Evolutionary conservation across 2,329 filamentous ascomycete genomes (phyloP).

Genomic region (Aspergillus unguis): DNA sequence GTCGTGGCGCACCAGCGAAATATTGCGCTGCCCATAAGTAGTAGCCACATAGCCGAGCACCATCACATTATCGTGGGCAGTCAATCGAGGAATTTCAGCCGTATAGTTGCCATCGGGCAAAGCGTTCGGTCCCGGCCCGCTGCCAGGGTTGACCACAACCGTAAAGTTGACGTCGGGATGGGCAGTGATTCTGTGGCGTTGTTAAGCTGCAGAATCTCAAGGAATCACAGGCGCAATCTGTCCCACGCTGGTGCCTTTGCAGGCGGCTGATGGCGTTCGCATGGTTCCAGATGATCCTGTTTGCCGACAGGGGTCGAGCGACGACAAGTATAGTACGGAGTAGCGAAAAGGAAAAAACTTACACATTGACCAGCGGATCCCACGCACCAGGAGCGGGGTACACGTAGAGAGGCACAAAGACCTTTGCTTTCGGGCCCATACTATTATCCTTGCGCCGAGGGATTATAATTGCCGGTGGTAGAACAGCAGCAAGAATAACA

Average conservation of each 20-base stretch:
- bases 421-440: constrained; percentile 38
- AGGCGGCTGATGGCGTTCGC: constrained; percentile 17
- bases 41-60: constrained; percentile 52
- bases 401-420: constrained; percentile 50
- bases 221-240: constrained; percentile 12
- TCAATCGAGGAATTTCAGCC: constrained; percentile 40
- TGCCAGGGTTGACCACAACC: constrained; percentile 49
- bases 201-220: constrained; percentile 22
- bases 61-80: constrained; percentile 46
- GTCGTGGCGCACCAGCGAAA: constrained; percentile 43
- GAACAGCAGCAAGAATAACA: constrained; percentile 31
- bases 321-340: constrained; percentile 10
- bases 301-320: constrained; percentile 7
- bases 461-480: constrained; percentile 34
- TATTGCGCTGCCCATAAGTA: constrained; percentile 44
- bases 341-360: constrained; percentile 20
- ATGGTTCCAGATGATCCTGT: constrained; percentile 13
- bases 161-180: constrained; percentile 48
- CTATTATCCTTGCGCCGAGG: constrained; percentile 33
- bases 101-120: constrained; percentile 46
- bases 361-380: constrained; percentile 46
- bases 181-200: constrained; percentile 33
- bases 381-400: constrained; percentile 48
- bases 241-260: constrained; percentile 14
- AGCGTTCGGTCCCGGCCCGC: constrained; percentile 44